Evolutionary conservation across 331 rosid genomes (phyloP).

Genomic region (Quercus phellos): DNA sequence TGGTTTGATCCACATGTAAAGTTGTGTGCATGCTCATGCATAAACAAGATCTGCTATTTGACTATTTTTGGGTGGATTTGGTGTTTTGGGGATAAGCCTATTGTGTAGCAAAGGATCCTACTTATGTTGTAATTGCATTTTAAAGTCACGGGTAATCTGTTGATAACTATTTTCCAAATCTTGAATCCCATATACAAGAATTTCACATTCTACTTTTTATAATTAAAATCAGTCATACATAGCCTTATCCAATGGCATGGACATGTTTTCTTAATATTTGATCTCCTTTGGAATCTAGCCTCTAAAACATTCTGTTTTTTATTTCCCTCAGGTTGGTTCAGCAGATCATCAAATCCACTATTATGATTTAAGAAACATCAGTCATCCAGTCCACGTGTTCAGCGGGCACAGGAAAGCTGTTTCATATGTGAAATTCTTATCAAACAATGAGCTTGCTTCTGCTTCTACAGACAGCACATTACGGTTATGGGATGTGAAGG

Average conservation of each 20-base stretch:
- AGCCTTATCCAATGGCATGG: background rate
- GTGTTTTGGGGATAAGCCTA: background rate
- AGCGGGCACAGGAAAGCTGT: slow-evolving; percentile 91
- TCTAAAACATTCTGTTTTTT: slow-evolving; percentile 9
- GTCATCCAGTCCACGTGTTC: slow-evolving; percentile 84
- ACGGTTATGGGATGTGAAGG: slow-evolving; percentile 92
- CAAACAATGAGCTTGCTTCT: slow-evolving; percentile 85
- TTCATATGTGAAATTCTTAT: slow-evolving; percentile 88
- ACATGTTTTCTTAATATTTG: background rate
- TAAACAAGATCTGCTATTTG: background rate
- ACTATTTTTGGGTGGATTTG: background rate
- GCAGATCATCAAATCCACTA: slow-evolving; percentile 97
- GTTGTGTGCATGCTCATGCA: background rate
- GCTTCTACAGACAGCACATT: slow-evolving; percentile 93
- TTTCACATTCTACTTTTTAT: background rate
- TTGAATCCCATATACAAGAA: background rate
- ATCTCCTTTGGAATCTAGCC: background rate
- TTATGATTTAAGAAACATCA: slow-evolving; percentile 79
- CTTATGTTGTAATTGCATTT: background rate
- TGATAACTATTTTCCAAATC: background rate
- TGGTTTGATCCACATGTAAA: background rate
- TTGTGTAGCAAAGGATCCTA: background rate
- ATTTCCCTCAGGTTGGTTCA: slow-evolving; percentile 68
- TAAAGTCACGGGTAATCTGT: background rate
- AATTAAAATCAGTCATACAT: background rate